phyloP scores from a whole-genome alignment of 306 rosid species.

The Sicyos baderoa region DNA sequence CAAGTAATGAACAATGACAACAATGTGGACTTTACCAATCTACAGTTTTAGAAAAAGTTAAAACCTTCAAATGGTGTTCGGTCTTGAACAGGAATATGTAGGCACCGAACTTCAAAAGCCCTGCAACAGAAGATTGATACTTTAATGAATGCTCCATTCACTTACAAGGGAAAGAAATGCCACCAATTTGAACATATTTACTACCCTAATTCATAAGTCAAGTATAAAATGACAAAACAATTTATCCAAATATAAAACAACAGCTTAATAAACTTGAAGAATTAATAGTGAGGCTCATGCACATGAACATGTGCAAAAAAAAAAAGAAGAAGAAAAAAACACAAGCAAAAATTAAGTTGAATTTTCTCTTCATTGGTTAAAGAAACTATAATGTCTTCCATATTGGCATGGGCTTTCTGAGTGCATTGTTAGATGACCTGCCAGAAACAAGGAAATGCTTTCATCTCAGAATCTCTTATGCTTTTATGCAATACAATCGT shows the following conservation, averaged over 20 bases:
- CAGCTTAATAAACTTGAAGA: slow-evolving; percentile 1
- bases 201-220: not conserved
- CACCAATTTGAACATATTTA: not conserved
- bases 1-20: slow-evolving; percentile 7
- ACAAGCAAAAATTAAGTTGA: not conserved
- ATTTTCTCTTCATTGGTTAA: not conserved
- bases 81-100: slow-evolving; percentile 76
- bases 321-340: not conserved
- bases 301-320: not conserved
- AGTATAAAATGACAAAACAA: not conserved
- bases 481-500: not conserved
- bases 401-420: not conserved
- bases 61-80: slow-evolving; percentile 90
- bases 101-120: slow-evolving; percentile 84
- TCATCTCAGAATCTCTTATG: not conserved
- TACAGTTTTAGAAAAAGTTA: slow-evolving; percentile 17
- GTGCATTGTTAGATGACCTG: not conserved
- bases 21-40: not conserved
- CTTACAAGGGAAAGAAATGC: not conserved
- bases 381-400: not conserved
- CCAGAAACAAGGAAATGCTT: not conserved
- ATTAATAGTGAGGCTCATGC: not conserved
- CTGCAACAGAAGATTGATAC: slow-evolving; percentile 34
- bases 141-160: not conserved
- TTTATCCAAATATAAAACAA: not conserved